phyloP scores from a whole-genome alignment of 208 protist genomes.

The Histomonas meleagridis region DNA sequence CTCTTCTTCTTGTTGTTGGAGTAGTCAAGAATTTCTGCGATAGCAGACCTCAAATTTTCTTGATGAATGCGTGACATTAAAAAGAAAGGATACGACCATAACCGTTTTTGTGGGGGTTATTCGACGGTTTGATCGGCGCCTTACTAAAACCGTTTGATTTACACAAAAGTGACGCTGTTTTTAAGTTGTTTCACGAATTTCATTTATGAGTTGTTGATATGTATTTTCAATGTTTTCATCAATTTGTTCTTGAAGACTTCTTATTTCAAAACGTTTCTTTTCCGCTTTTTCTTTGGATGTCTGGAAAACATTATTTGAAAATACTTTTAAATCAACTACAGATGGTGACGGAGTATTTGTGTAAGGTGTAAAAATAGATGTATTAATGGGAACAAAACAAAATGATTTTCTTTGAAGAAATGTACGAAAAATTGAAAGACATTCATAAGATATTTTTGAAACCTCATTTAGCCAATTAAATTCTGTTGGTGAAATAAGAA shows the following conservation, averaged over 20 bases:
- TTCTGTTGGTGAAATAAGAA: not conserved
- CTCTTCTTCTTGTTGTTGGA: conserved; percentile 54
- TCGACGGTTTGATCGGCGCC: no score
- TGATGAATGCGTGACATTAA: conserved; percentile 9
- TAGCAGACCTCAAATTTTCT: not conserved
- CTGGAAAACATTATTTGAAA: not conserved
- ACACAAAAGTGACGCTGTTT: no score
- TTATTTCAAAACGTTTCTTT: no score
- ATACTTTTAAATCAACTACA: not conserved
- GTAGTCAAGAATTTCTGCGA: conserved; percentile 34
- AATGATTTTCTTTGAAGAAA: not conserved
- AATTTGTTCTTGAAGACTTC: no score
- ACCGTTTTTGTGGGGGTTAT: no score
- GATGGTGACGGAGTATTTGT: not conserved
- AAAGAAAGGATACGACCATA: no score
- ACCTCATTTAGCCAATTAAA: not conserved
- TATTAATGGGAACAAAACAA: not conserved
- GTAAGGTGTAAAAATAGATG: not conserved
- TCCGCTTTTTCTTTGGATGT: no score
- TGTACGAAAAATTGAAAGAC: not conserved
- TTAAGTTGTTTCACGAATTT: no score
- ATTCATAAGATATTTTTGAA: not conserved
- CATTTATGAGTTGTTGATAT: no score
- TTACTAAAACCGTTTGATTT: no score
- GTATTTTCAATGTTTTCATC: no score